Evolutionary conservation across 305 asterid species (phyloP), one percentile per base, ranked within the genome.

Genomic region (Fraxinus dipetala): DNA sequence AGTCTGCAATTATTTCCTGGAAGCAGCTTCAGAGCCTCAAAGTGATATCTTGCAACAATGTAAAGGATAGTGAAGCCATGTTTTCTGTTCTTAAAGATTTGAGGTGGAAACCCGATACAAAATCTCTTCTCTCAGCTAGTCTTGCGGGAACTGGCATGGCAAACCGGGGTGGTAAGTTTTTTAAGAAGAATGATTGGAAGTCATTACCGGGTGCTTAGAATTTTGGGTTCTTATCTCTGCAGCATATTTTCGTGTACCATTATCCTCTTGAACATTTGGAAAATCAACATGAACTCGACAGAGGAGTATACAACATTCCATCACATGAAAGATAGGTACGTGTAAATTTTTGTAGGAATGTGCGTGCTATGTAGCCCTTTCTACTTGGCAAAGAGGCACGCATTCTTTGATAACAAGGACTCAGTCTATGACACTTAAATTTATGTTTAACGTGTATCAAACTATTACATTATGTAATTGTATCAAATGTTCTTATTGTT

Each of bases 91-190:
- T 95, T 7, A 90, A 87, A 81, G 90, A 91, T 16, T 84, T 95
- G 87, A 89, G 88, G 83, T 95, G 98, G 98, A 89, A 90, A 45
- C 93, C 97, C 1, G 95, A 92, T 72, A 79, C 91, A 28, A 95
- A 86, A 83, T 81, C 92, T 22, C 82, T 87, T n/a, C 85, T 95
- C 24, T 86, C 91, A 9, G 85, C 91, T 30, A 84, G 83, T 82
- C 95, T 93, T 56, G 85, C 75, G 0, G 98, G 96, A 45, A 78
- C 90, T 38, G 90, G 90, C 83, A 85, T 93, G 90, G 88, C 93
- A 22, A 92, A 86, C 85, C 87, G 84, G 80, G 98, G 97, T 31
- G 69, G 85, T 32, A 91, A 83, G 85, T 85, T 89, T 77, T 88
- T 93, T 84, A 92, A 89, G 86, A 93, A 88, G 76, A 76, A 79